Conservation (phyloP, 305 asterid species). For the Striga hermonthica region DNA sequence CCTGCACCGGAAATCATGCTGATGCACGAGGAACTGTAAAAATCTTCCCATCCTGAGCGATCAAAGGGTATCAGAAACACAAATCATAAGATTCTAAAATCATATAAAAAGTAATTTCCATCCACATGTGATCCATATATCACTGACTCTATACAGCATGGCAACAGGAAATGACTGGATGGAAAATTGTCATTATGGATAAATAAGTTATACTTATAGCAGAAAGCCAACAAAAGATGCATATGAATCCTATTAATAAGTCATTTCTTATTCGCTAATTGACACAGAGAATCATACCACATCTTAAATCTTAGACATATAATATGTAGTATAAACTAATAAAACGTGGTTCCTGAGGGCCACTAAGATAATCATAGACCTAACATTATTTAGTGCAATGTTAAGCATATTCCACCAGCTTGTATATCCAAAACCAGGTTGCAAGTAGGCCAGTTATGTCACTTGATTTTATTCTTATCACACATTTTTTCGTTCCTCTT, state of each 20-base stretch:
- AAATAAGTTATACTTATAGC: slow-evolving; percentile 9
- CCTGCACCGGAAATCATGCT: slow-evolving; percentile 57
- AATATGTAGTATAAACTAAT: not conserved
- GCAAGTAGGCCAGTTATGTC: slow-evolving; percentile 22
- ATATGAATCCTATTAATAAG: not conserved
- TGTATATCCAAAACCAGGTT: slow-evolving; percentile 15
- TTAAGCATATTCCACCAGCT: slow-evolving; percentile 9
- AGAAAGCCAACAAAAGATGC: slow-evolving; percentile 23
- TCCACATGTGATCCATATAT: slow-evolving; percentile 30
- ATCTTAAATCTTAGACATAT: slow-evolving; percentile 8
- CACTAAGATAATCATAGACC: slow-evolving; percentile 15
- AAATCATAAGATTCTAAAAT: slow-evolving; percentile 33
- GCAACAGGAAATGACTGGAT: slow-evolving; percentile 27
- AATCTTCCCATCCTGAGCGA: slow-evolving; percentile 49
- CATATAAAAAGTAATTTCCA: slow-evolving; percentile 30
- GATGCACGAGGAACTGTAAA: slow-evolving; percentile 54
- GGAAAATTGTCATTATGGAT: slow-evolving; percentile 15
- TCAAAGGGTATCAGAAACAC: slow-evolving; percentile 28
- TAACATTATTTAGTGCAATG: slow-evolving; percentile 10
- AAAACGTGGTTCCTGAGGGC: not conserved
- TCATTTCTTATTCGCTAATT: not conserved
- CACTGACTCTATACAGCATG: slow-evolving; percentile 24
- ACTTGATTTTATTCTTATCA: slow-evolving; percentile 25
- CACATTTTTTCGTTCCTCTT: slow-evolving; percentile 25
- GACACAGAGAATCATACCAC: slow-evolving; percentile 8